phyloP scores from a whole-genome alignment of 106 monocot species.

The Acanthochlamys bracteata region DNA sequence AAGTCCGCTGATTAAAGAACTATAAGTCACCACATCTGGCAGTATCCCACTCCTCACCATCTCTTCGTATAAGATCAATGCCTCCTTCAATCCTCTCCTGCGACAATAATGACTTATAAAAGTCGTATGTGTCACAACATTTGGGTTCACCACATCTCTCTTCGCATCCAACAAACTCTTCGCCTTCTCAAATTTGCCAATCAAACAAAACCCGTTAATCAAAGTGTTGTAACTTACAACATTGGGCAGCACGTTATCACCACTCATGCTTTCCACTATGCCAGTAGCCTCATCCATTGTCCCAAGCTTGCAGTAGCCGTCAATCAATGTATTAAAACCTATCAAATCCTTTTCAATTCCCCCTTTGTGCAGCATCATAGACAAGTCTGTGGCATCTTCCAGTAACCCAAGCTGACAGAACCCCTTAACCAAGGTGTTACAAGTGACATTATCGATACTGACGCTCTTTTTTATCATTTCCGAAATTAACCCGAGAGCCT shows the following conservation, averaged over 20 bases:
- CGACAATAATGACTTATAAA: constrained; percentile 46
- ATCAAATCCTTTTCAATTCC: constrained; percentile 41
- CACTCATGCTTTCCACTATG: constrained; percentile 47
- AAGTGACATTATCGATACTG: constrained; percentile 40
- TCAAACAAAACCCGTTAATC: constrained; percentile 58
- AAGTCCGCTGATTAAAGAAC: constrained; percentile 51
- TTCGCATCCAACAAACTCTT: constrained; percentile 32
- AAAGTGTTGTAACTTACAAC: constrained; percentile 64
- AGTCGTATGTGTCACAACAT: constrained; percentile 72
- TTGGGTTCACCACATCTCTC: constrained; percentile 23
- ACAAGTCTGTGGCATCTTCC: constrained; percentile 29
- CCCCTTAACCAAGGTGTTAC: constrained; percentile 54
- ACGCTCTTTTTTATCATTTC: constrained; percentile 79
- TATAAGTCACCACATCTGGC: constrained; percentile 82
- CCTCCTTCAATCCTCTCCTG: constrained; percentile 35
- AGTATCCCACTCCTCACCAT: constrained; percentile 70
- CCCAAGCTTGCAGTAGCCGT: constrained; percentile 67
- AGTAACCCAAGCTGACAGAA: constrained; percentile 33
- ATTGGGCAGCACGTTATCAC: constrained; percentile 33
- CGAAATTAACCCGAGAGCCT: constrained; percentile 36
- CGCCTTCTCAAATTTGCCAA: constrained; percentile 44
- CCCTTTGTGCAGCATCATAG: constrained; percentile 39
- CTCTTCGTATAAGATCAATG: constrained; percentile 60
- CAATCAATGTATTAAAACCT: constrained; percentile 69
- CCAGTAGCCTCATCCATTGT: constrained; percentile 23